Base-by-base conservation (phyloP, 2,329 filamentous ascomycete genomes). In the Talaromyces sp. region DNA sequence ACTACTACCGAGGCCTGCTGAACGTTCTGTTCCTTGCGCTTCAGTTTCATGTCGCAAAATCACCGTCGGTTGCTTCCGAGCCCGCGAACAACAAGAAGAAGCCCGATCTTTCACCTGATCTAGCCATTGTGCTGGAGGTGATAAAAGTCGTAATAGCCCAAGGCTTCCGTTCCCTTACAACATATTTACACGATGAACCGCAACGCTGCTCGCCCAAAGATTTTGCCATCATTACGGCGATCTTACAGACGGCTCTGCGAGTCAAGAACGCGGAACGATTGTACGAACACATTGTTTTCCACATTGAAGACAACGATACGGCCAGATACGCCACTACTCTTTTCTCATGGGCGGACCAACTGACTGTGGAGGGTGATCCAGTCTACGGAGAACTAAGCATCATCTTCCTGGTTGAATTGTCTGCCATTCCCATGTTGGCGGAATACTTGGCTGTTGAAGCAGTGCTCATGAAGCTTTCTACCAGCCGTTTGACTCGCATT, bases 311-410 rank as follows among this genome's bases (percentile, higher is more conserved):
- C 64, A 82, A 82, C 62, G 87, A 90, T 66, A 88, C 88, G 0
- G 83, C 91, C 52, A 90, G 93, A 69, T 90, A 92, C 65, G 93
- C 92, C 0, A 88, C 89, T 5, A 92, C 90, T 37, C 83, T 99
- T 5, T 98, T 93, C 76, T 96, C 92, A 0, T 99, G 95, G 95
- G 86, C 93, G 3, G 92, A 98, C 74, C 87, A 88, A 67, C 83
- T 98, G 25, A 85, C 89, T 0, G 83, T 89, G 39, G 84, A 89
- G 62, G 86, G 88, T 31, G 93, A 98, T 72, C 93, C 95, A 0
- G 82, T 98, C 33, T 98, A 97, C 74, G 95, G 93, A 66, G 93
- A 97, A 72, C 84, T 97, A n/a, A 91, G 90, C 69, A 84, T 96
- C 44, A 83, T 93, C 28, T 96, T 98, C 76, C 83, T 99, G 14